phyloP scores from a whole-genome alignment of 257 asterid genomes.

The Misopates orontium region DNA sequence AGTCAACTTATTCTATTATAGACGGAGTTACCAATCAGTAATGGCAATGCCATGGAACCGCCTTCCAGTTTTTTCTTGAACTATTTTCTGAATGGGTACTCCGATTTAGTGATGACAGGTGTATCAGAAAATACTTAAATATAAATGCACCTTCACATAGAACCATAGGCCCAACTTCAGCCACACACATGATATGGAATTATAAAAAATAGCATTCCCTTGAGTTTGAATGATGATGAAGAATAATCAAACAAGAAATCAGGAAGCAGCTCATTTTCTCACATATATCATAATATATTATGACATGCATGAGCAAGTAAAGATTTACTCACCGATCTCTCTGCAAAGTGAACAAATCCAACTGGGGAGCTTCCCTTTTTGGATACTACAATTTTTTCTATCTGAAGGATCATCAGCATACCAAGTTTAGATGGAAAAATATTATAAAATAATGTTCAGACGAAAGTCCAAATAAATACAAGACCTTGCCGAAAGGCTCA shows the following conservation, averaged over 20 bases:
- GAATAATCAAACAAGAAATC: conserved; percentile 5
- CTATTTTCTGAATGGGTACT: no score
- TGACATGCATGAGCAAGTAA: conserved; percentile 12
- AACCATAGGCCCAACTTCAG: not conserved
- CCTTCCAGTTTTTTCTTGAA: not conserved
- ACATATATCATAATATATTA: conserved; percentile 8
- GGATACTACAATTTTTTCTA: conserved; percentile 75
- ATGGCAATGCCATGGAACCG: not conserved
- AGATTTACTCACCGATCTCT: conserved; percentile 63
- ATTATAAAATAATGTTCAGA: conserved; percentile 20
- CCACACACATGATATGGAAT: conserved; percentile 1
- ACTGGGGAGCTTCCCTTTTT: conserved; percentile 57
- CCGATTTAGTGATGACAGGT: not conserved
- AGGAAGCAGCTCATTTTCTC: conserved; percentile 6
- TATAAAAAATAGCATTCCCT: not conserved
- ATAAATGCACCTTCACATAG: not conserved
- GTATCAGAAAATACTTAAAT: not conserved
- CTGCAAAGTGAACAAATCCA: conserved; percentile 80
- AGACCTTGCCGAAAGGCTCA: conserved; percentile 84
- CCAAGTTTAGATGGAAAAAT: conserved; percentile 25
- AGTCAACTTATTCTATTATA: no score
- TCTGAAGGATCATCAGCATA: conserved; percentile 50
- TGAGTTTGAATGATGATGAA: not conserved
- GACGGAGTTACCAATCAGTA: not conserved
- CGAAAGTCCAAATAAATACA: conserved; percentile 23